Evolutionary conservation across 257 asterid species (phyloP).

Genomic region (Solanum medicagineum): DNA sequence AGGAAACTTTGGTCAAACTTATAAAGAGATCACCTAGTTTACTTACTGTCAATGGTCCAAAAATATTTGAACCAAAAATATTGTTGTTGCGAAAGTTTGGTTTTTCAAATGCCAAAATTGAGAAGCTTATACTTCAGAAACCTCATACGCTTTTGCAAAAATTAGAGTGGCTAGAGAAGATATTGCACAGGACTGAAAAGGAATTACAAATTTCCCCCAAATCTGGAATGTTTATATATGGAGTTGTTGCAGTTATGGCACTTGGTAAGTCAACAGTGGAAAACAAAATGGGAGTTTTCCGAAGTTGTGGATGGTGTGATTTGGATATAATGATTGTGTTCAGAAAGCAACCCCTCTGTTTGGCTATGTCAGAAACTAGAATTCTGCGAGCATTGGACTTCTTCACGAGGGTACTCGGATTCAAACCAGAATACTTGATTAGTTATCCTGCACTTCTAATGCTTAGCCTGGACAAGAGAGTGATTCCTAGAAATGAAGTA

Average conservation of each 20-base stretch:
- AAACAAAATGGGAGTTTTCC: neutral
- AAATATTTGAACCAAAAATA: neutral
- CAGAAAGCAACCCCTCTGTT: neutral
- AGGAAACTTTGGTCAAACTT: neutral
- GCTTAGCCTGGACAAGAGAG: constrained; percentile 11
- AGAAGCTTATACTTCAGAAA: neutral
- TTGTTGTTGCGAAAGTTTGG: neutral
- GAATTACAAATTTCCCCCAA: constrained; percentile 1
- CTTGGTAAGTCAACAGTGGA: neutral
- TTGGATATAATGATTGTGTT: constrained; percentile 2
- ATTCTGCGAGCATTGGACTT: neutral
- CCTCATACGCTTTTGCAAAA: neutral
- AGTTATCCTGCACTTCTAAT: neutral
- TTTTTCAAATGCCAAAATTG: neutral
- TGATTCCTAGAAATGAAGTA: constrained; percentile 8
- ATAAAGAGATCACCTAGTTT: neutral
- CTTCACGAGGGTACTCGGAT: neutral
- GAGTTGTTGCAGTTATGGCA: neutral
- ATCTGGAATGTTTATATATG: constrained; percentile 3
- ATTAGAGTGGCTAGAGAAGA: neutral
- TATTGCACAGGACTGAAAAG: neutral
- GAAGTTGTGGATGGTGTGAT: neutral
- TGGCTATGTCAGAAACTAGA: neutral
- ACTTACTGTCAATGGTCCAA: neutral
- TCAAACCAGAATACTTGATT: neutral